Conservation (phyloP, 306 rosid genomes). For the Cicer yamashitae region DNA sequence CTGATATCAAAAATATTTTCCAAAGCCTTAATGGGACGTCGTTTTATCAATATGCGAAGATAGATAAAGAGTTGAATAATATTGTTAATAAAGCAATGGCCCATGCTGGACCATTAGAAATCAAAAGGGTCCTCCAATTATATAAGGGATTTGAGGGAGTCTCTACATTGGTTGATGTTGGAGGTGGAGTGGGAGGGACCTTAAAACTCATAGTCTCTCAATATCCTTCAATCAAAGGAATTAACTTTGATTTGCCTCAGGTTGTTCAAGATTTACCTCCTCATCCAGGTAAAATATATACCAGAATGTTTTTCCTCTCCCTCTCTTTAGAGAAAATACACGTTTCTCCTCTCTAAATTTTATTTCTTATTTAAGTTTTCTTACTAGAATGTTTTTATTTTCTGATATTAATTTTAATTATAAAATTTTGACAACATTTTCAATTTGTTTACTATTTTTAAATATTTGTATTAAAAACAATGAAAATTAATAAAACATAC, state of each 20-base stretch:
- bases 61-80: background rate
- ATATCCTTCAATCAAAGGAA: background rate
- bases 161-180: conserved; percentile 1
- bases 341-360: too few species aligned
- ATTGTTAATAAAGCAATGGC: conserved; percentile 38
- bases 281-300: conserved; percentile 24
- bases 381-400: too few species aligned
- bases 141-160: conserved; percentile 35
- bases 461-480: too few species aligned
- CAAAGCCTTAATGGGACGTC: background rate
- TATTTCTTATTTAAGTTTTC: too few species aligned
- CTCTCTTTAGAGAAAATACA: too few species aligned
- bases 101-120: background rate
- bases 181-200: background rate
- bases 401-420: too few species aligned
- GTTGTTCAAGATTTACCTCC: conserved; percentile 24
- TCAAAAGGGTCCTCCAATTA: conserved; percentile 30
- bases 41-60: background rate
- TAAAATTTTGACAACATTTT: too few species aligned
- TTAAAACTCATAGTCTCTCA: background rate
- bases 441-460: too few species aligned
- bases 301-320: background rate
- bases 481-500: too few species aligned
- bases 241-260: background rate
- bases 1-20: background rate